Evolutionary conservation across 495 filamentous ascomycete species (phyloP), one percentile per base, ranked within the genome.

Genomic region (Aspergillus wentii): DNA sequence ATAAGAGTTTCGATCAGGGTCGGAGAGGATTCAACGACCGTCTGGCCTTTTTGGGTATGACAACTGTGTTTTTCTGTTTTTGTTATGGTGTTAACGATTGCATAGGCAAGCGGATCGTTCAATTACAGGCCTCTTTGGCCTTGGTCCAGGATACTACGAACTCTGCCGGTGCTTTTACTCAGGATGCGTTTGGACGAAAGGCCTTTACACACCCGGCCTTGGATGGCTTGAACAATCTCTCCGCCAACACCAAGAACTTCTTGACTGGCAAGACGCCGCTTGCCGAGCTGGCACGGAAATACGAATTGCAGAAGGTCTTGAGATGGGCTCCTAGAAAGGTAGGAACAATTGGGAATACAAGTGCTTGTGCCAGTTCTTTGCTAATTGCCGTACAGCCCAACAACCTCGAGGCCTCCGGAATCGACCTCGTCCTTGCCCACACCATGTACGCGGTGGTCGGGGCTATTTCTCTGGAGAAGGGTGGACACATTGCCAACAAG

Each of bases 1-100:
- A 99, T 62, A 96, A 96, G 79, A 95, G 88, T 62, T 97, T 95
- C 59, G 92, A 97, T 64, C 88, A 96, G 50, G 92, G 88, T 33
- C 72, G 88, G 54, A 80, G 89, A 68, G 89, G 89, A 8, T 95
- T 85, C 68, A 99, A 97, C 60, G 90, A 95, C 43, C 79, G 89
- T 40, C 71, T 99, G 59, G 83, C 85, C n/a, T 89, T 85, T 46
- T 68, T 95, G 25, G 92, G 92, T 94, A 76, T 51, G 79, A 51
- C 27, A 17, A 8, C 20, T 40, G 34, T 36, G 18, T 8, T 17
- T 29, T n/a, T n/a, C 26, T 29, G 26, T n/a, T n/a, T 29, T 29
- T 9, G 11, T 4, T 3, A 29, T 29, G 26, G 26, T 29, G 14
- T n/a, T 29, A 33, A 43, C 30, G 14, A 22, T 30, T 44, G 27